Base-by-base conservation (phyloP, 331 rosid genomes). In the Pyrus hybrid region DNA sequence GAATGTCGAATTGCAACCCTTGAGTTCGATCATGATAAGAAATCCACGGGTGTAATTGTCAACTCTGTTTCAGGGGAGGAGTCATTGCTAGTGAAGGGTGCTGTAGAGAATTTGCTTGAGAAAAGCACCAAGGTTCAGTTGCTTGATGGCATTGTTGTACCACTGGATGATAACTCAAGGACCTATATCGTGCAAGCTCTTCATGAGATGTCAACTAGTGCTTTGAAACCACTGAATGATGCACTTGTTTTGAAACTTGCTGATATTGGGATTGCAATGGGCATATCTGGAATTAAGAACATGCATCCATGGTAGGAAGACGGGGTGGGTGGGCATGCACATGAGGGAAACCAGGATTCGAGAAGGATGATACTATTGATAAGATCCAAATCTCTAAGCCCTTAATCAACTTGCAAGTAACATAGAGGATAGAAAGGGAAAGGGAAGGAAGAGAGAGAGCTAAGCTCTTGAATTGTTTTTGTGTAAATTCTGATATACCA, bases 261-360 rank as follows among this genome's bases (percentile, higher is more conserved):
- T 11, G 47, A 41, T 41, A 41, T 11, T 4, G 47, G 47, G 47
- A 41, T 91, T 82, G 97, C 97, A 68, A 91, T 91, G 95, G 95
- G 97, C 72, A 89, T 91, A 82, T 80, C 97, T 67, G 95, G 97
- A 80, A 91, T 94, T 10, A 95, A 91, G 94, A 6, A 37, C 9
- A 37, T 37, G 9, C n/a, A n/a, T n/a, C n/a, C n/a, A n/a, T n/a
- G n/a, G n/a, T n/a, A n/a, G n/a, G n/a, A n/a, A n/a, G n/a, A n/a
- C n/a, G n/a, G n/a, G n/a, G n/a, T n/a, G n/a, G n/a, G n/a, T n/a
- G n/a, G n/a, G n/a, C n/a, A n/a, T n/a, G n/a, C n/a, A n/a, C n/a
- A n/a, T n/a, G n/a, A n/a, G n/a, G n/a, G n/a, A n/a, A n/a, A n/a
- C n/a, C n/a, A n/a, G n/a, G n/a, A n/a, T n/a, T n/a, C n/a, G n/a